Base-by-base conservation (phyloP, 225 moss, liverwort and hornwort genomes). In the Bryoerythrophyllum caledonicum region DNA sequence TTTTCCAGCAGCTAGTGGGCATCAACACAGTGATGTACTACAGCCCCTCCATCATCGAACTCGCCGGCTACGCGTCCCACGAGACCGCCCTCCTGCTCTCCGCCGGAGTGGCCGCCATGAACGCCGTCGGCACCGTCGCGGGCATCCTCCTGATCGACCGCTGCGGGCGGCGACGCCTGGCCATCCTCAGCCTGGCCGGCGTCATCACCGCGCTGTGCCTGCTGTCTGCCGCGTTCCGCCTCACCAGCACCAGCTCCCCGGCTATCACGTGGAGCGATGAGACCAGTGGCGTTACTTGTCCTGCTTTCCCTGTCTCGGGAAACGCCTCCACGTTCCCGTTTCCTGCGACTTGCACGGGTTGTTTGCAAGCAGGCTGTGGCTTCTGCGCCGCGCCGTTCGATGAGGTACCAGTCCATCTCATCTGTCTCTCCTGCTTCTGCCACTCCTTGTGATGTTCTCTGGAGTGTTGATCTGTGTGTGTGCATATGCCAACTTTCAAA, bases 11-110 rank as follows among this genome's bases (percentile, higher is more conserved):
- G 78, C 82, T 99, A 34, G 90, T 85, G 43, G 99, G 99, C 30
- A 99, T 95, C 82, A 99, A 99, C 82, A 99, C 99, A 13, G 95
- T 95, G 63, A 99, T 99, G 99, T 99, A 99, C 75, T 99, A 99
- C 74, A 93, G 93, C 41, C 91, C 99, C 14, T 84, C 93, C 2
- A 99, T 99, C 67, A 89, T 99, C 40, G 89, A 95, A 59, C 89
- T 90, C 24, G 99, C 99, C 64, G 95, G 99, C 25, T 95, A 88
- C 67, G 89, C 95, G 48, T 85, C 85, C 32, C 93, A 95, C 68
- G 78, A 95, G 79, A 92, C 87, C 23, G 95, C 95, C 10, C 56
- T 99, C 68, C 74, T 95, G 32, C 83, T 99, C 14, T 93, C 99
- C 19, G 76, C 91, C 15, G 77, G 82, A 23, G 88, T 95, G 44